Evolutionary conservation across 148 eudicot species (phyloP).

Genomic region (Drosera capensis): DNA sequence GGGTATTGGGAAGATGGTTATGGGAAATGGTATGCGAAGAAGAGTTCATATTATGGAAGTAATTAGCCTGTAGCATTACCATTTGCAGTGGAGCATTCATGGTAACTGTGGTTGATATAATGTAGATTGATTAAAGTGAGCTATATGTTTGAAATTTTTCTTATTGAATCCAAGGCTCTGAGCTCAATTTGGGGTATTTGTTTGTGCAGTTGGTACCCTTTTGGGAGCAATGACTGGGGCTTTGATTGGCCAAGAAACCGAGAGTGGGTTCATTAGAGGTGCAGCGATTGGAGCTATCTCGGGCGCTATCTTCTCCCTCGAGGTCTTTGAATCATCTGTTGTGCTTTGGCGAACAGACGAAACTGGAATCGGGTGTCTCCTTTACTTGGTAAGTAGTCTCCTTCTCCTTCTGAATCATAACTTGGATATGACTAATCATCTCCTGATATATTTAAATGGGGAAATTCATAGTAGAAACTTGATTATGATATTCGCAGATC

Average conservation of each 20-base stretch:
- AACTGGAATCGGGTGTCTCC: constrained; percentile 80
- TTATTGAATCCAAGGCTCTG: background rate
- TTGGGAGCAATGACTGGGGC: constrained; percentile 98
- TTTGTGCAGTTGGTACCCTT: constrained; percentile 80
- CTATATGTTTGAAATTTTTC: background rate
- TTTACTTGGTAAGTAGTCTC: constrained; percentile 45
- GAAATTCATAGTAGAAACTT: no score
- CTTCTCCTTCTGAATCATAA: background rate
- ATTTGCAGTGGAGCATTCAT: no score
- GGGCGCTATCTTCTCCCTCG: constrained; percentile 98
- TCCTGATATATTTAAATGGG: background rate
- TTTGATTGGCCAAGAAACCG: constrained; percentile 93
- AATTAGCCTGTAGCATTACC: no score
- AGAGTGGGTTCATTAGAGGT: constrained; percentile 91
- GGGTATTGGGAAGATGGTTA: no score
- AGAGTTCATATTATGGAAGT: no score
- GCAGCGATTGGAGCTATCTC: constrained; percentile 99
- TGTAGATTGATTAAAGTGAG: no score
- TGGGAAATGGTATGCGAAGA: no score
- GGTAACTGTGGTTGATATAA: no score
- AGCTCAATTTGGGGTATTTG: constrained; percentile 1
- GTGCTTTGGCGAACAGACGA: constrained; percentile 92
- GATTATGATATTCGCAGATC: constrained; percentile 43
- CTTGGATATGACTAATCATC: background rate
- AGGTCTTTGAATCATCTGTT: constrained; percentile 87